Percentiles rank a stretch among this genome's conserved stretches.
Conservation (phyloP, 2,329 filamentous ascomycete species). For the Aspergillus sojae region DNA sequence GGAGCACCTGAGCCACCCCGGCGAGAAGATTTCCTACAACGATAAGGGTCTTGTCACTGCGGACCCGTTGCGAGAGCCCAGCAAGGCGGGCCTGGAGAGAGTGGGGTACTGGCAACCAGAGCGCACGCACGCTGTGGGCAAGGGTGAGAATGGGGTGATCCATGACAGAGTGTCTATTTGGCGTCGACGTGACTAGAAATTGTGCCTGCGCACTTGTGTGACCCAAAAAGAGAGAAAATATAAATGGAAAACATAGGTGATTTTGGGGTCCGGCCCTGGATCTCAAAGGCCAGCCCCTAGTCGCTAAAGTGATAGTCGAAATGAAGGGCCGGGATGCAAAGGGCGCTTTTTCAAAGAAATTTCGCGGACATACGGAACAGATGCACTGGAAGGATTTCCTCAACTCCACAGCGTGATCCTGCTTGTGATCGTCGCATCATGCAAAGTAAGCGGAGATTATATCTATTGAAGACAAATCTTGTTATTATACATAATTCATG, state of each 20-base stretch:
- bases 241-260: neutral
- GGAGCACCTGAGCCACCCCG: slow-evolving; percentile 70
- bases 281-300: no score
- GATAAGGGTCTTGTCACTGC: slow-evolving; percentile 54
- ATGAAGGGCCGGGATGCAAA: no score
- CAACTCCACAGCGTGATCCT: neutral
- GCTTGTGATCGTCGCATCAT: neutral
- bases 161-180: slow-evolving; percentile 46
- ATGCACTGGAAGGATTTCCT: slow-evolving; percentile 2
- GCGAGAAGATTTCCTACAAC: slow-evolving; percentile 66
- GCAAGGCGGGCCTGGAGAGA: slow-evolving; percentile 42
- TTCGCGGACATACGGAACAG: neutral
- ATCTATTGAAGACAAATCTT: neutral
- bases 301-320: no score
- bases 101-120: slow-evolving; percentile 59
- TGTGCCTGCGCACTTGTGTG: slow-evolving; percentile 9
- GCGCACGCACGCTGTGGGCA: slow-evolving; percentile 58
- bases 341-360: no score
- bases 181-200: slow-evolving; percentile 37
- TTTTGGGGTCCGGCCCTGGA: no score
- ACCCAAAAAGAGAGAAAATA: neutral
- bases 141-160: slow-evolving; percentile 44
- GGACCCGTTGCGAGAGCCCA: slow-evolving; percentile 49
- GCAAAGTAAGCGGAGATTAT: neutral
- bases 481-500: neutral